A percentile compares a stretch with the other conserved stretches of the same genome.
These are phyloP conservation scores for Somion occarium DNA, from an alignment of 1,284 basidiomycete species.

Conservation along the genomic window DNA sequence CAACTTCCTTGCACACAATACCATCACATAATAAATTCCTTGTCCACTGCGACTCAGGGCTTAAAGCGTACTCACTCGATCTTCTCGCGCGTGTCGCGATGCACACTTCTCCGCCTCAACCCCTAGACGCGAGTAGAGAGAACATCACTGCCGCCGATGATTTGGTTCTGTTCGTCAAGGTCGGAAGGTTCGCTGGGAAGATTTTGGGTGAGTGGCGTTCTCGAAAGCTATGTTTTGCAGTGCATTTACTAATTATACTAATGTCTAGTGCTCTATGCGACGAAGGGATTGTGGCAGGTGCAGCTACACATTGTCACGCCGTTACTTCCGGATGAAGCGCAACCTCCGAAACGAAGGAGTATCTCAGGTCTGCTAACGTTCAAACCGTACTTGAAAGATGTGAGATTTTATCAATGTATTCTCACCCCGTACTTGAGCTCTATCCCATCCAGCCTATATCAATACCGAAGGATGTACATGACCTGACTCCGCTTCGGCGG, in stretches of 20 bases:
- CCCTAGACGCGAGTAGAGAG: slow-evolving; percentile 53
- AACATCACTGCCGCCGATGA: slow-evolving; percentile 45
- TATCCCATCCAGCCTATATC: slow-evolving; percentile 52
- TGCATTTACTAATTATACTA: background rate
- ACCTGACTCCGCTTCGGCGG: slow-evolving; percentile 53
- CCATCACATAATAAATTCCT: slow-evolving; percentile 62
- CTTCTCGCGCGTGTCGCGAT: slow-evolving; percentile 53
- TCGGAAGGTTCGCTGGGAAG: slow-evolving; percentile 46
- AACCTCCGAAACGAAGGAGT: slow-evolving; percentile 26
- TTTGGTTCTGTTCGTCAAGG: slow-evolving; percentile 54
- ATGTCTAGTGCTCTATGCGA: slow-evolving; percentile 57
- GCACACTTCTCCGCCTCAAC: slow-evolving; percentile 39
- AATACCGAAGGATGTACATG: slow-evolving; percentile 61
- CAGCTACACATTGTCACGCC: slow-evolving; percentile 46
- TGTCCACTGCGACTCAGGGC: slow-evolving; percentile 51
- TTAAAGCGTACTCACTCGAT: slow-evolving; percentile 68
- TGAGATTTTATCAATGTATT: slow-evolving; percentile 28
- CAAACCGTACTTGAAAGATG: slow-evolving; percentile 58
- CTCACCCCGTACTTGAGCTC: background rate
- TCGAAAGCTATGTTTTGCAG: background rate
- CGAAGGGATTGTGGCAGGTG: slow-evolving; percentile 55
- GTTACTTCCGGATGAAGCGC: slow-evolving; percentile 25
- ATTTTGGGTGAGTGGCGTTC: slow-evolving; percentile 40
- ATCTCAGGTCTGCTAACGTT: slow-evolving; percentile 36
- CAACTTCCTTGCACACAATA: slow-evolving; percentile 50